Conservation (phyloP, 805 yeast genomes). For the Myxozyma nipponensis region DNA sequence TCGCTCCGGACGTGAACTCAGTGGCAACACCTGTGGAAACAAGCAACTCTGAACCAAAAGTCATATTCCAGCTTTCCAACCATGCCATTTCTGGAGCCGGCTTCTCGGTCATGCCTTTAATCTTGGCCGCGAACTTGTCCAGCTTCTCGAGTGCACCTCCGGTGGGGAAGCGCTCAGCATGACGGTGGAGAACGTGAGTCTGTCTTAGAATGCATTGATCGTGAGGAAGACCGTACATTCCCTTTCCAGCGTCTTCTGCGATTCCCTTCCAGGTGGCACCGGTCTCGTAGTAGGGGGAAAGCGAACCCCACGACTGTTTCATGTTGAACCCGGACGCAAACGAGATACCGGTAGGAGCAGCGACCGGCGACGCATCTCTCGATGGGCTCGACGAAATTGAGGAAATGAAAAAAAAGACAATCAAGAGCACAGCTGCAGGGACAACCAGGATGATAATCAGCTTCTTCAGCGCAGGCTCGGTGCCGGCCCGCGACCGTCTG, state of each 20-base stretch:
- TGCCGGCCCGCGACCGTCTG: slow-evolving; percentile 19
- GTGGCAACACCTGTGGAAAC: slow-evolving; percentile 41
- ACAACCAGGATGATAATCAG: slow-evolving; percentile 26
- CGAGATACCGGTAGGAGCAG: slow-evolving; percentile 40
- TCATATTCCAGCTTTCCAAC: slow-evolving; percentile 37
- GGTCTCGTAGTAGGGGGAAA: slow-evolving; percentile 41
- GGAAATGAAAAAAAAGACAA: slow-evolving; percentile 27
- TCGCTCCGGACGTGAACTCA: slow-evolving; percentile 37
- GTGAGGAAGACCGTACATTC: slow-evolving; percentile 33
- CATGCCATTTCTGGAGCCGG: slow-evolving; percentile 33
- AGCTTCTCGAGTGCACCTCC: slow-evolving; percentile 42
- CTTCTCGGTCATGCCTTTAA: slow-evolving; percentile 32
- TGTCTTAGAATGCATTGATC: slow-evolving; percentile 55
- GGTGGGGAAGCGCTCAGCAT: slow-evolving; percentile 75
- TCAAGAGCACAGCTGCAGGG: slow-evolving; percentile 29
- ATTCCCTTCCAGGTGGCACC: slow-evolving; percentile 38
- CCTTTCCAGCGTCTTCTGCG: slow-evolving; percentile 30
- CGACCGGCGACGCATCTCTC: slow-evolving; percentile 32
- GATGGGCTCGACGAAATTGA: slow-evolving; percentile 22
- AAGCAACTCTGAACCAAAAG: slow-evolving; percentile 36
- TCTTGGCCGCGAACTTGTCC: slow-evolving; percentile 37
- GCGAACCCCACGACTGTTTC: slow-evolving; percentile 42
- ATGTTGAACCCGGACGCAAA: slow-evolving; percentile 39
- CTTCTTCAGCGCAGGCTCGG: slow-evolving; percentile 27
- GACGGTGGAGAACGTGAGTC: slow-evolving; percentile 68